phyloP scores from a whole-genome alignment of 305 asterid species.

The Fraxinus nigra region DNA sequence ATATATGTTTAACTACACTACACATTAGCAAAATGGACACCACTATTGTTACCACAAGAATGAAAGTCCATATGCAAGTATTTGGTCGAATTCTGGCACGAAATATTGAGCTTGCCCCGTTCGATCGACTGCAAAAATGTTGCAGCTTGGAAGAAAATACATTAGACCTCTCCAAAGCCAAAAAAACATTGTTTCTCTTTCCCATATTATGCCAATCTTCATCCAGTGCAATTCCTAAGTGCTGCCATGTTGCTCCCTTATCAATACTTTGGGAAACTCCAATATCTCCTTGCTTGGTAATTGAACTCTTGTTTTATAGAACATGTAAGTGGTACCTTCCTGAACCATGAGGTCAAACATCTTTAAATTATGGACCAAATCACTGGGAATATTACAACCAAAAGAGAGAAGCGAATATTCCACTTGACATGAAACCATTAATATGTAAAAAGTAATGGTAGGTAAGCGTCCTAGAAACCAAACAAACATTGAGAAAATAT shows the following conservation, averaged over 20 bases:
- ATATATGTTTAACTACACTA: slow-evolving; percentile 51
- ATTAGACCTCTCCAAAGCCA: slow-evolving; percentile 53
- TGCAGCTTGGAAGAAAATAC: slow-evolving; percentile 52
- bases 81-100: slow-evolving; percentile 56
- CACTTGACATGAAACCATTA: not conserved
- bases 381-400: not conserved
- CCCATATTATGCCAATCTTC: slow-evolving; percentile 89
- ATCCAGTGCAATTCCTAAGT: slow-evolving; percentile 78
- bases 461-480: not conserved
- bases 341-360: slow-evolving; percentile 32
- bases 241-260: slow-evolving; percentile 91
- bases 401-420: not conserved
- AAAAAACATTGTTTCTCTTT: slow-evolving; percentile 66
- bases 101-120: slow-evolving; percentile 52
- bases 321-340: slow-evolving; percentile 72
- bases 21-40: slow-evolving; percentile 45
- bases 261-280: slow-evolving; percentile 82
- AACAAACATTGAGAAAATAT: not conserved
- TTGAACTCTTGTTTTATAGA: slow-evolving; percentile 76
- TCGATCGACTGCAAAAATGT: slow-evolving; percentile 61
- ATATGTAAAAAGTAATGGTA: not conserved
- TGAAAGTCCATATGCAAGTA: slow-evolving; percentile 45
- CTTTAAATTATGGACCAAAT: not conserved
- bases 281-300: slow-evolving; percentile 90
- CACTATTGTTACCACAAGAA: slow-evolving; percentile 37